Evolutionary conservation across 768 basidiomycete species (phyloP).

Genomic region (Tylopilus felleus): DNA sequence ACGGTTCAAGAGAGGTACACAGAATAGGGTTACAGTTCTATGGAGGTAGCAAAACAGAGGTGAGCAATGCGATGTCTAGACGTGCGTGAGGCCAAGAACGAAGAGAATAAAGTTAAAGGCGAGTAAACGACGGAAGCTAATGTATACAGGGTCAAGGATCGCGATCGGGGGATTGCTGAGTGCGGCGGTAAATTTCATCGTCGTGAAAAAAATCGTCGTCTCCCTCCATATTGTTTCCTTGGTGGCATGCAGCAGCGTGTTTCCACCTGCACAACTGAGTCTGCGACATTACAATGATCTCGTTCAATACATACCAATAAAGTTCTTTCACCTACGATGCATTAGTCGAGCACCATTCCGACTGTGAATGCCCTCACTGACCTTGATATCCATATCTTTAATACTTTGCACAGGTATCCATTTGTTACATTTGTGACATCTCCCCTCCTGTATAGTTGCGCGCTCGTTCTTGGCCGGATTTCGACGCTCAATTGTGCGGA

Average conservation of each 20-base stretch:
- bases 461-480: slow-evolving; percentile 60
- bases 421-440: slow-evolving; percentile 71
- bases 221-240: slow-evolving; percentile 49
- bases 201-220: slow-evolving; percentile 57
- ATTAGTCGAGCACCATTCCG: neutral
- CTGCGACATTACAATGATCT: neutral
- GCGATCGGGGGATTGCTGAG: slow-evolving; percentile 13
- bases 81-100: slow-evolving; percentile 1
- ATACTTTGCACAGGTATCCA: slow-evolving; percentile 74
- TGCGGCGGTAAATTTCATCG: slow-evolving; percentile 42
- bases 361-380: slow-evolving; percentile 13
- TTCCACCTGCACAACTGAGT: slow-evolving; percentile 59
- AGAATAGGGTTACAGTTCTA: neutral
- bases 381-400: slow-evolving; percentile 74
- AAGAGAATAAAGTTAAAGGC: slow-evolving; percentile 10
- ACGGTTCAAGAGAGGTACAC: neutral
- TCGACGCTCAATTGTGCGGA: slow-evolving; percentile 46
- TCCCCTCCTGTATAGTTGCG: slow-evolving; percentile 57
- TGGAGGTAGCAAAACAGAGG: slow-evolving; percentile 13
- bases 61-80: slow-evolving; percentile 11
- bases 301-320: slow-evolving; percentile 56
- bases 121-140: neutral
- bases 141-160: neutral
- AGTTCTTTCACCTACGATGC: slow-evolving; percentile 60
- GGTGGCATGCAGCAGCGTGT: slow-evolving; percentile 77